phyloP scores from a whole-genome alignment of 306 rosid species.

The Albizia julibrissin region DNA sequence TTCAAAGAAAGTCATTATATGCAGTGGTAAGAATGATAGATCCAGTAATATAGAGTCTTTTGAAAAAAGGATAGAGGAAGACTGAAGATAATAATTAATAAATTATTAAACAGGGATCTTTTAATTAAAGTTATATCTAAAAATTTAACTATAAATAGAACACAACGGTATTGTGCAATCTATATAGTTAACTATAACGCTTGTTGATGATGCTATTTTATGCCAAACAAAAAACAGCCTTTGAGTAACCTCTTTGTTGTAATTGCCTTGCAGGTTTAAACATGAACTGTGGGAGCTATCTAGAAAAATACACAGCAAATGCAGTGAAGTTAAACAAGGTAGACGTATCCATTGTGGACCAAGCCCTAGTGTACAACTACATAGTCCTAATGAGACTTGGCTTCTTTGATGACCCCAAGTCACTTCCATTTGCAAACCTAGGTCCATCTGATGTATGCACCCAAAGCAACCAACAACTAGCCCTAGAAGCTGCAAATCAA shows the following conservation, averaged over 20 bases:
- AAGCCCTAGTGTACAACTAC: slow-evolving; percentile 72
- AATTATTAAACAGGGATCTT: too few species aligned
- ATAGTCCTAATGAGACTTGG: slow-evolving; percentile 79
- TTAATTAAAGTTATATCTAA: too few species aligned
- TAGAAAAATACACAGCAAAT: slow-evolving; percentile 55
- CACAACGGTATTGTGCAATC: too few species aligned
- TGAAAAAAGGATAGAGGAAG: too few species aligned
- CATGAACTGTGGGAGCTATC: slow-evolving; percentile 68
- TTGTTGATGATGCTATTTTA: too few species aligned
- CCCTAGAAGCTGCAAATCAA: slow-evolving; percentile 75
- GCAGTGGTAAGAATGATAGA: too few species aligned
- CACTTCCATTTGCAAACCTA: slow-evolving; percentile 58
- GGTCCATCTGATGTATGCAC: slow-evolving; percentile 71
- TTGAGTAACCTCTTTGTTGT: neutral
- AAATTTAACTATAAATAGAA: too few species aligned
- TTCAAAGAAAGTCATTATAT: too few species aligned
- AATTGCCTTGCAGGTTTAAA: slow-evolving; percentile 52
- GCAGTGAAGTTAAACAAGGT: slow-evolving; percentile 66
- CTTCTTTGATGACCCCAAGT: slow-evolving; percentile 68
- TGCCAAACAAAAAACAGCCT: too few species aligned
- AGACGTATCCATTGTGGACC: slow-evolving; percentile 57
- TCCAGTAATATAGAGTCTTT: too few species aligned
- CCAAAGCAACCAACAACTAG: slow-evolving; percentile 49
- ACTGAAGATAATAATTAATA: too few species aligned
- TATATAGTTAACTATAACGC: too few species aligned